Percentiles rank a stretch among this genome's conserved stretches.
Conservation (phyloP, 1,139 yeast genomes). For the Kodamaea derodonti region DNA sequence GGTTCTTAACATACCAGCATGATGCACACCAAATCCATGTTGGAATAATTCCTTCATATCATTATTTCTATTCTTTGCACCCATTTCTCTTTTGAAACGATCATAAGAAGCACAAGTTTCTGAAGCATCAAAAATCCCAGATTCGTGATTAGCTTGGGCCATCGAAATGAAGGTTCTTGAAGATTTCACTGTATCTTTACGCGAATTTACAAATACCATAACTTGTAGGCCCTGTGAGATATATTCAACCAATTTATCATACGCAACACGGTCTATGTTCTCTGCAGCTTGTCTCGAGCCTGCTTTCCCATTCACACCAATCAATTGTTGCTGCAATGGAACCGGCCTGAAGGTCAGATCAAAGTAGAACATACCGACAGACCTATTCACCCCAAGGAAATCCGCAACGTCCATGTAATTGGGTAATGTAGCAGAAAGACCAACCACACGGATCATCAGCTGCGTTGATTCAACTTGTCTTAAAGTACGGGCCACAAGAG, state of each 20-base stretch:
- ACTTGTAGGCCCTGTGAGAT: conserved; percentile 77
- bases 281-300: conserved; percentile 65
- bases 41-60: conserved; percentile 80
- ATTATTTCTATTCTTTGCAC: conserved; percentile 63
- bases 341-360: conserved; percentile 93
- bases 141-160: conserved; percentile 61
- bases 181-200: conserved; percentile 87
- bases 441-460: conserved; percentile 92
- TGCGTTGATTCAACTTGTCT: conserved; percentile 93
- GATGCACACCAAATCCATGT: conserved; percentile 89
- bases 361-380: conserved; percentile 88
- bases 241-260: conserved; percentile 70
- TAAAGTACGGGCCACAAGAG: conserved; percentile 90
- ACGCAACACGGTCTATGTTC: conserved; percentile 71
- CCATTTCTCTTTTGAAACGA: conserved; percentile 60
- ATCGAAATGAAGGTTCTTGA: conserved; percentile 68
- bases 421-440: conserved; percentile 94
- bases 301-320: conserved; percentile 87
- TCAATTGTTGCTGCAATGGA: conserved; percentile 81
- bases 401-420: conserved; percentile 94
- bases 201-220: conserved; percentile 94
- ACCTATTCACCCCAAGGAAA: conserved; percentile 85
- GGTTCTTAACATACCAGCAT: conserved; percentile 93
- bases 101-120: conserved; percentile 41
- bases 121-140: conserved; percentile 58